phyloP scores from a whole-genome alignment of 1,284 basidiomycete genomes.

The Sporisorium exsertum region DNA sequence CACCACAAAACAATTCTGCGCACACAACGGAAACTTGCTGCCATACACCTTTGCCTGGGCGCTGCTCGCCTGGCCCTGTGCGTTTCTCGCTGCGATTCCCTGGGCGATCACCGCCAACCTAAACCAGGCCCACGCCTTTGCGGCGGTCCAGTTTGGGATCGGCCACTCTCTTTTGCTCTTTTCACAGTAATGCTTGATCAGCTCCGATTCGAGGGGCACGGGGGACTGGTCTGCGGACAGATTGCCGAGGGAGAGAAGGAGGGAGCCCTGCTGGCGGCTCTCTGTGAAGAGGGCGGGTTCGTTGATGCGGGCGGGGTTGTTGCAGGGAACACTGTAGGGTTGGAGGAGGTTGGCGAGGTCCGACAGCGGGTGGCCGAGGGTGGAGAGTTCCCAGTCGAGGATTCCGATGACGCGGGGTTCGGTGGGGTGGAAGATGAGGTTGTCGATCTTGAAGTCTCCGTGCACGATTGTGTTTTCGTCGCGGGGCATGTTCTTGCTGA shows the following conservation, averaged over 20 bases:
- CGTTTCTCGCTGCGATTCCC: conserved; percentile 89
- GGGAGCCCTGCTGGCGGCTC: conserved; percentile 17
- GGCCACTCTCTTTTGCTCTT: conserved; percentile 77
- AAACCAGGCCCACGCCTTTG: conserved; percentile 87
- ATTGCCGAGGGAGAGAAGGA: conserved; percentile 66
- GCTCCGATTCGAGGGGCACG: conserved; percentile 76
- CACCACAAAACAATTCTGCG: conserved; percentile 21
- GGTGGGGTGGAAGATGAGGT: conserved; percentile 91
- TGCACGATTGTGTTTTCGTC: conserved; percentile 80
- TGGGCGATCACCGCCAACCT: conserved; percentile 88
- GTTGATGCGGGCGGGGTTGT: conserved; percentile 16
- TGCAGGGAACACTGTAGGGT: conserved; percentile 70
- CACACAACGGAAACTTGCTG: conserved; percentile 54
- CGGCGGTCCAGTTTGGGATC: conserved; percentile 80
- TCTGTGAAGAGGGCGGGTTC: conserved; percentile 27
- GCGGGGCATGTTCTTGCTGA: conserved; percentile 78
- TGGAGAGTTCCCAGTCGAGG: conserved; percentile 95
- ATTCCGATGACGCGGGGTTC: conserved; percentile 93
- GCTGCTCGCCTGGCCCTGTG: conserved; percentile 85
- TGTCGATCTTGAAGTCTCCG: conserved; percentile 97
- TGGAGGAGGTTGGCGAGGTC: conserved; percentile 90
- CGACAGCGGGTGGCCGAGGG: conserved; percentile 76
- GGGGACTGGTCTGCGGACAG: conserved; percentile 72
- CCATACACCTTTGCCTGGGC: conserved; percentile 72
- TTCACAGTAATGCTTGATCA: conserved; percentile 81